phyloP scores from a whole-genome alignment of 306 rosid genomes.

The Oxytropis ochrocephala region DNA sequence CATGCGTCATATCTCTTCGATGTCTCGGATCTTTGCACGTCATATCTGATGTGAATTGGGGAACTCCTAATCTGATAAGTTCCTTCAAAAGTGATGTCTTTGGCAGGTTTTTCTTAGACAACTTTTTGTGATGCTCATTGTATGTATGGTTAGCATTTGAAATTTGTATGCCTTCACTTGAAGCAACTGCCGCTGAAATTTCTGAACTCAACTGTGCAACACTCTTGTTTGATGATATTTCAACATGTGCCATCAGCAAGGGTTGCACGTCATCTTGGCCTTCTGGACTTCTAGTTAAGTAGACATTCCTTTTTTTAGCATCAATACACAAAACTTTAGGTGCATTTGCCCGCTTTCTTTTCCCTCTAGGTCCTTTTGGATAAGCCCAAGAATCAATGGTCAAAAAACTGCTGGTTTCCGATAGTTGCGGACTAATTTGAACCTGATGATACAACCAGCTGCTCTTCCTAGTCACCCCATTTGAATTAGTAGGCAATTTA shows the following conservation, averaged over 20 bases:
- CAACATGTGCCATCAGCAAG: conserved; percentile 28
- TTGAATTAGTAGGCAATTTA: conserved; percentile 3
- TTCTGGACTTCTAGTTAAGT: conserved; percentile 9
- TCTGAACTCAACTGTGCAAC: conserved; percentile 21
- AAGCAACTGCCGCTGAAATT: conserved; percentile 4
- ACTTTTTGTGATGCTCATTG: conserved; percentile 24
- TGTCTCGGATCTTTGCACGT: conserved; percentile 49
- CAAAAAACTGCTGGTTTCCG: conserved; percentile 19
- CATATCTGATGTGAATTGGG: conserved; percentile 21
- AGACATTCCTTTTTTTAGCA: conserved; percentile 31
- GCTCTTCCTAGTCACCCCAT: conserved; percentile 13
- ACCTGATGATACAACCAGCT: conserved; percentile 26
- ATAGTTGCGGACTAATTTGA: conserved; percentile 22
- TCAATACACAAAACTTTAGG: conserved; percentile 13
- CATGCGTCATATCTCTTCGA: conserved; percentile 59
- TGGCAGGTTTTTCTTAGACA: conserved; percentile 33
- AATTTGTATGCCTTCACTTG: conserved; percentile 15
- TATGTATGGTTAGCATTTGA: conserved; percentile 18
- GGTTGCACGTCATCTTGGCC: conserved; percentile 18
- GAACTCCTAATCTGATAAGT: conserved; percentile 42
- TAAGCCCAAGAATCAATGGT: conserved; percentile 33
- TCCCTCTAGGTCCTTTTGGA: conserved; percentile 59
- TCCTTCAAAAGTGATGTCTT: conserved; percentile 45
- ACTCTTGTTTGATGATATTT: conserved; percentile 18
- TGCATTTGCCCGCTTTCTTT: conserved; percentile 42